These are phyloP conservation scores for Monosporozyma unispora DNA, from an alignment of 805 yeast species.

Conservation along the genomic window DNA sequence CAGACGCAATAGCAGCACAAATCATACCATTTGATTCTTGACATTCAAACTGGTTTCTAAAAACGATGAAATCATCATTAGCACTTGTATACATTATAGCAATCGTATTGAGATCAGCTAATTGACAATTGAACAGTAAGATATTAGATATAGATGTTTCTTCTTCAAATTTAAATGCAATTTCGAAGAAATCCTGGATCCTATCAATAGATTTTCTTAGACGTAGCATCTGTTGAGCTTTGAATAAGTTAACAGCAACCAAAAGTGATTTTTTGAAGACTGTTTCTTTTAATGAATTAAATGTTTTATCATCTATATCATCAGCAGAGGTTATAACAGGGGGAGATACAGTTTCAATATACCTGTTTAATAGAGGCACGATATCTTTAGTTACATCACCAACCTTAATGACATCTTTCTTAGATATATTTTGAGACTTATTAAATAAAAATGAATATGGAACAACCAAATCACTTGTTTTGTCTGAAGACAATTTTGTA, in stretches of 20 bases:
- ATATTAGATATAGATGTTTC: too few relatives aligned
- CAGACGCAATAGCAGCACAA: too few relatives aligned
- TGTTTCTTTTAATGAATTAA: too few relatives aligned
- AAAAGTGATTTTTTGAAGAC: too few relatives aligned
- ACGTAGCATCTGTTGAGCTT: too few relatives aligned
- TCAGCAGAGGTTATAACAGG: too few relatives aligned
- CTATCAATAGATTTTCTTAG: too few relatives aligned
- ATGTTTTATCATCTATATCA: too few relatives aligned
- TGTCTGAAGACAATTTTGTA: conserved; percentile 70
- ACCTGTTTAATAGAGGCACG: conserved; percentile 36
- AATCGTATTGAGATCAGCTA: conserved; percentile 10
- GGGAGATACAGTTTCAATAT: conserved; percentile 14
- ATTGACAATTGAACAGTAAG: too few relatives aligned
- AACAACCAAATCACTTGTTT: conserved; percentile 32
- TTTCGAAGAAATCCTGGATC: too few relatives aligned
- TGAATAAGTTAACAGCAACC: too few relatives aligned
- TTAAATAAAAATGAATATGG: conserved; percentile 37
- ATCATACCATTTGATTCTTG: conserved; percentile 23
- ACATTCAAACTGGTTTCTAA: conserved; percentile 80
- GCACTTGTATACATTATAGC: conserved; percentile 46
- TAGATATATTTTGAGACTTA: conserved; percentile 40
- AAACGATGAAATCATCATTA: conserved; percentile 44
- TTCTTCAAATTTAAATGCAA: too few relatives aligned
- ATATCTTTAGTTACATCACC: conserved; percentile 63
- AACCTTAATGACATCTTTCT: conserved; percentile 60